phyloP scores from a whole-genome alignment of 2,329 filamentous ascomycete genomes.

The Tolypocladium sp. region DNA sequence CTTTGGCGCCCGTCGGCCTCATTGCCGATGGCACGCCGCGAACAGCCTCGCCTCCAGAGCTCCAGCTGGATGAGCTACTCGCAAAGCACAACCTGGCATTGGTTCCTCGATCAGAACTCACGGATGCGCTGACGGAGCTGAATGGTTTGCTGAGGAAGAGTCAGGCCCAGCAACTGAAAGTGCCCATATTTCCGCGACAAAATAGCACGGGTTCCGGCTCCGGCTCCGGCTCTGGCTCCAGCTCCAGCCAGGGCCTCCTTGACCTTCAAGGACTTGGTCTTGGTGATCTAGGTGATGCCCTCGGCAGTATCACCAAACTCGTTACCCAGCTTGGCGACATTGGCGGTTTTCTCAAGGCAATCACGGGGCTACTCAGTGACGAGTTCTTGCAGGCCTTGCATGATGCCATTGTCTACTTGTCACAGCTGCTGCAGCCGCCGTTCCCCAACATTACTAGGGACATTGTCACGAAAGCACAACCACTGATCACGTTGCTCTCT shows the following conservation, averaged over 20 bases:
- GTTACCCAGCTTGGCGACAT: neutral
- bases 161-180: neutral
- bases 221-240: neutral
- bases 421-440: neutral
- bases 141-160: neutral
- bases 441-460: neutral
- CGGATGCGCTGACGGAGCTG: neutral
- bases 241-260: neutral
- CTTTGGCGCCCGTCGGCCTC: neutral
- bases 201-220: neutral
- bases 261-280: neutral
- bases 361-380: neutral
- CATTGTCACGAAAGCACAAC: neutral
- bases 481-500: neutral
- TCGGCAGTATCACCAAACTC: neutral
- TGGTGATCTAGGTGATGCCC: neutral
- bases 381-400: neutral
- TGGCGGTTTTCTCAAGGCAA: neutral
- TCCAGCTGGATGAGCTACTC: neutral
- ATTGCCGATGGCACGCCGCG: neutral
- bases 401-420: neutral
- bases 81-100: neutral
- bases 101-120: neutral
- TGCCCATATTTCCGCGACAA: neutral
- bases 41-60: neutral